These are phyloP conservation scores for Penicillium occitanis DNA, from an alignment of 2,329 filamentous ascomycete genomes.

Conservation along the genomic window DNA sequence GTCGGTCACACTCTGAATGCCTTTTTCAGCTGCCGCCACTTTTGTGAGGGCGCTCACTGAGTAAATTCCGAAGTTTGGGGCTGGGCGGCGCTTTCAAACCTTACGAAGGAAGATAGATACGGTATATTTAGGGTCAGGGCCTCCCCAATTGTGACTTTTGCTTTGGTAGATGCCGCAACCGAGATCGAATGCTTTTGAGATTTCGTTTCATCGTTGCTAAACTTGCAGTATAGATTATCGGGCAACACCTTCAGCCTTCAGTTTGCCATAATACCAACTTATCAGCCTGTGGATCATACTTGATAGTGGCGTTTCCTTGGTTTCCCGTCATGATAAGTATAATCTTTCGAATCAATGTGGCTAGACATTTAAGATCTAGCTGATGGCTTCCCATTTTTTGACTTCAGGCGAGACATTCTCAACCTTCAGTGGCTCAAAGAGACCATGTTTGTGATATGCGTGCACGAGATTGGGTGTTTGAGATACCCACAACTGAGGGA, in stretches of 20 bases:
- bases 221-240: constrained; percentile 34
- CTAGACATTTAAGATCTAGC: constrained; percentile 33
- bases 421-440: constrained; percentile 37
- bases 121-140: background rate
- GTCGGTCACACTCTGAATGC: too few relatives aligned
- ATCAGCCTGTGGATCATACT: constrained; percentile 26
- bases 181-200: background rate
- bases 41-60: background rate
- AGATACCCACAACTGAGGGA: constrained; percentile 49
- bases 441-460: constrained; percentile 43
- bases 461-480: constrained; percentile 52
- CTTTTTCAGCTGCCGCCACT: too few relatives aligned
- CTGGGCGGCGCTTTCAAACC: background rate
- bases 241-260: constrained; percentile 30
- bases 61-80: background rate
- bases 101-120: constrained; percentile 11
- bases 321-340: constrained; percentile 29
- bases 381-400: constrained; percentile 41
- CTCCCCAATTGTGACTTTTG: constrained; percentile 23
- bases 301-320: constrained; percentile 29
- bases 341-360: constrained; percentile 36
- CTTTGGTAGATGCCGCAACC: constrained; percentile 24
- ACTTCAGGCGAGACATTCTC: constrained; percentile 39
- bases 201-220: background rate
- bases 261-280: constrained; percentile 29